These are phyloP conservation scores for Adiantum capillusveneris DNA, from an alignment of 75 land plant genomes.

Conservation along the genomic window DNA sequence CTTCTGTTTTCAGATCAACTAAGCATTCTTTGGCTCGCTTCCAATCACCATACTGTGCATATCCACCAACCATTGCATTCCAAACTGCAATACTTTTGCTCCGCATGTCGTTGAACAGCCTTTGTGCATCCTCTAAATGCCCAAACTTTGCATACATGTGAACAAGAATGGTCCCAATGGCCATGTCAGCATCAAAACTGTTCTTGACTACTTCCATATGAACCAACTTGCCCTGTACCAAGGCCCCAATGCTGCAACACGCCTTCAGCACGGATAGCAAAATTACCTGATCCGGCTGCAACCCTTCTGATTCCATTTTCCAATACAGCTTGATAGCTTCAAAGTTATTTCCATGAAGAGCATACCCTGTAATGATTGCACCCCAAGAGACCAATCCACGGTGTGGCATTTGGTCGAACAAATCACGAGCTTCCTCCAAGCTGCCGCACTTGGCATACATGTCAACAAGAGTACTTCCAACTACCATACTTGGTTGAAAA, in stretches of 20 bases:
- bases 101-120: slow-evolving; percentile 27
- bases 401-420: slow-evolving; percentile 11
- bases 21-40: background rate
- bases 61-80: slow-evolving; percentile 56
- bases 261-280: slow-evolving; percentile 10
- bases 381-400: slow-evolving; percentile 6
- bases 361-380: slow-evolving; percentile 19
- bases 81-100: slow-evolving; percentile 39
- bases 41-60: slow-evolving; percentile 11
- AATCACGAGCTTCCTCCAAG: slow-evolving; percentile 2
- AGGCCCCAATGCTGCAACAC: slow-evolving; percentile 9
- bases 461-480: slow-evolving; percentile 15
- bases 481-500: slow-evolving; percentile 7
- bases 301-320: slow-evolving; percentile 2
- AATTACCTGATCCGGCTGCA: slow-evolving; percentile 5
- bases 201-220: background rate
- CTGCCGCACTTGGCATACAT: slow-evolving; percentile 24
- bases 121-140: slow-evolving; percentile 8
- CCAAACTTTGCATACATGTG: slow-evolving; percentile 7
- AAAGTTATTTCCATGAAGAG: slow-evolving; percentile 6
- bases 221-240: background rate
- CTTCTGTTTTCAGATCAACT: background rate
- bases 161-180: background rate
- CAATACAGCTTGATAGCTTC: slow-evolving; percentile 13
- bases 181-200: background rate